phyloP scores from a whole-genome alignment of 352 stramenopile genomes.

The Pythium oligandrum region DNA sequence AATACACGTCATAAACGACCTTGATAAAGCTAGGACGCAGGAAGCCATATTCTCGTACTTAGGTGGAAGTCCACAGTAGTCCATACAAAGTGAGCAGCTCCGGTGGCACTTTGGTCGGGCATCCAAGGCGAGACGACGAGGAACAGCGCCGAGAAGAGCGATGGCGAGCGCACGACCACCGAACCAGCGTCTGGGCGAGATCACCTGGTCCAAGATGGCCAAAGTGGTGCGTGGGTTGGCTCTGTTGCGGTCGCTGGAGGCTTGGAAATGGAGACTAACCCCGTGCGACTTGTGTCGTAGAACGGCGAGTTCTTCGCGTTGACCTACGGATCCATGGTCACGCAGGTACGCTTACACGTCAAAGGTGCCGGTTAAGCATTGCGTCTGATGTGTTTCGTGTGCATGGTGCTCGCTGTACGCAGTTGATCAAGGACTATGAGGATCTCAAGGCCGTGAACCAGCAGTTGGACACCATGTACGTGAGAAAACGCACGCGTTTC shows the following conservation, averaged over 20 bases:
- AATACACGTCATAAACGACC: no score
- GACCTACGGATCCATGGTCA: slow-evolving; percentile 97
- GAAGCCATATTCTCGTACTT: no score
- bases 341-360: slow-evolving; percentile 43
- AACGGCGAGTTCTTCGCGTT: slow-evolving; percentile 98
- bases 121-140: no score
- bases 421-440: slow-evolving; percentile 96
- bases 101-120: no score
- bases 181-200: slow-evolving; percentile 67
- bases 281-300: slow-evolving; percentile 7
- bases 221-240: slow-evolving; percentile 74
- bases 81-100: no score
- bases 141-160: no score
- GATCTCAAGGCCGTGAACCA: slow-evolving; percentile 93
- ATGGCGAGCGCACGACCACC: slow-evolving; percentile 58
- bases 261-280: slow-evolving; percentile 1
- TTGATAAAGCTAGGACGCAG: no score
- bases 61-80: no score
- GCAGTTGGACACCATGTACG: slow-evolving; percentile 94
- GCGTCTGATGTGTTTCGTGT: neutral
- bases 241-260: neutral
- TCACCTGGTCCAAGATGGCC: slow-evolving; percentile 91
- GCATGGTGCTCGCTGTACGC: neutral
- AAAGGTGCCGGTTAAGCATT: neutral
- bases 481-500: slow-evolving; percentile 1